Percentiles rank a stretch among this genome's conserved stretches.
phyloP scores from a whole-genome alignment of 2,329 filamentous ascomycete species.

The Geosmithia putterillii region DNA sequence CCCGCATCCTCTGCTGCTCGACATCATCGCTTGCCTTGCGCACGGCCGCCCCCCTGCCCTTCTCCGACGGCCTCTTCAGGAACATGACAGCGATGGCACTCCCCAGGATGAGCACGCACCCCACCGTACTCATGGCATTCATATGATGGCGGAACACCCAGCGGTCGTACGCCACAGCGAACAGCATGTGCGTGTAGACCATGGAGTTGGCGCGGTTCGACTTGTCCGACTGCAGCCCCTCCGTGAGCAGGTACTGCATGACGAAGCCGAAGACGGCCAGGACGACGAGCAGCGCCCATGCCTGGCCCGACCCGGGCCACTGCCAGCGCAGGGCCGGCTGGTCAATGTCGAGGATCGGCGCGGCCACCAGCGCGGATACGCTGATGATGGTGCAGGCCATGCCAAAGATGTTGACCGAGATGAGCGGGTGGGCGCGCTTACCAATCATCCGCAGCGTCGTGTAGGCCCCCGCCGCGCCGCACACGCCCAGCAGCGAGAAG shows the following conservation, averaged over 20 bases:
- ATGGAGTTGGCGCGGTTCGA: conserved; percentile 44
- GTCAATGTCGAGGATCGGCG: conserved; percentile 27
- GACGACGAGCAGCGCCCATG: conserved; percentile 58
- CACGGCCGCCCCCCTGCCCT: no score
- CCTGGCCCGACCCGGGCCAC: conserved; percentile 23
- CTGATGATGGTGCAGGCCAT: conserved; percentile 59
- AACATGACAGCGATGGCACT: conserved; percentile 39
- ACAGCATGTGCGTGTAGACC: conserved; percentile 46
- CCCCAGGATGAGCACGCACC: conserved; percentile 39
- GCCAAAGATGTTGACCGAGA: conserved; percentile 78
- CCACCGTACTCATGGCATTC: conserved; percentile 33
- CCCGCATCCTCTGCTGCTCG: conserved; percentile 14
- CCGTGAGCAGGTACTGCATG: conserved; percentile 78
- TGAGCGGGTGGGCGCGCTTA: conserved; percentile 65
- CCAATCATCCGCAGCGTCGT: conserved; percentile 72
- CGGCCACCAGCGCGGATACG: conserved; percentile 41
- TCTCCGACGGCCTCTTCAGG: conserved; percentile 23
- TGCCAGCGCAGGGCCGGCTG: conserved; percentile 33
- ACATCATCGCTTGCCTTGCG: conserved; percentile 12
- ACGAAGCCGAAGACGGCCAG: conserved; percentile 66
- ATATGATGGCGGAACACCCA: conserved; percentile 40
- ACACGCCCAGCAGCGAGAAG: conserved; percentile 62
- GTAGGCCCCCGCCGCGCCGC: conserved; percentile 63
- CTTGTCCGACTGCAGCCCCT: conserved; percentile 61
- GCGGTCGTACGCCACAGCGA: conserved; percentile 38